Evolutionary conservation across 495 filamentous ascomycete genomes (phyloP).

Genomic region (Collariella sp.): DNA sequence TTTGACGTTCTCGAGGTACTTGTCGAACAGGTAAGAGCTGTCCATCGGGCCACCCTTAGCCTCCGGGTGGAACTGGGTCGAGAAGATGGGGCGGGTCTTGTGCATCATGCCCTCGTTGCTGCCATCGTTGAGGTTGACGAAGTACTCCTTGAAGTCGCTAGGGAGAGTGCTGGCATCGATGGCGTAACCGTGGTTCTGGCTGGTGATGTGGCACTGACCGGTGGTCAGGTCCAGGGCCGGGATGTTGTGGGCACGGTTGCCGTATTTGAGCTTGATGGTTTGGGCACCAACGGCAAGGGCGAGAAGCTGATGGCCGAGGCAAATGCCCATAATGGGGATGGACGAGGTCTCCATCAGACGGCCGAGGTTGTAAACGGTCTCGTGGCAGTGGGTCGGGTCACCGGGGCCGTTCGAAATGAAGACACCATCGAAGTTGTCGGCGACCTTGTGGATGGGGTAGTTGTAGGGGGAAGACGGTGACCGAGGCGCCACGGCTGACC

Average conservation of each 20-base stretch:
- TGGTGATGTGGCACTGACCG: slow-evolving; percentile 95
- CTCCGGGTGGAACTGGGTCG: slow-evolving; percentile 96
- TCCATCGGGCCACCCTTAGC: slow-evolving; percentile 94
- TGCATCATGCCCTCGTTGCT: slow-evolving; percentile 96
- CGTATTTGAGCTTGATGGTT: slow-evolving; percentile 94
- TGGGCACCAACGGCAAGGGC: slow-evolving; percentile 74
- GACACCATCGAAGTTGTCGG: slow-evolving; percentile 93
- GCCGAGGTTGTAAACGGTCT: slow-evolving; percentile 81
- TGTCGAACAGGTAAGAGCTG: slow-evolving; percentile 89
- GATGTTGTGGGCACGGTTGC: slow-evolving; percentile 97
- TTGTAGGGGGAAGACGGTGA: slow-evolving; percentile 92
- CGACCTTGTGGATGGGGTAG: slow-evolving; percentile 95
- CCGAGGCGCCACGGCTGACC: slow-evolving; percentile 75
- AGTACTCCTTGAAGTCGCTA: slow-evolving; percentile 90
- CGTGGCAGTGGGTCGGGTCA: slow-evolving; percentile 91
- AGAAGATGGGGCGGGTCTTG: slow-evolving; percentile 92
- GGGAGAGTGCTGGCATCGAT: slow-evolving; percentile 80
- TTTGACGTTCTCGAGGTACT: slow-evolving; percentile 81
- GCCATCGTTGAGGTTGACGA: slow-evolving; percentile 92
- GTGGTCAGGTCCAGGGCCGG: slow-evolving; percentile 89
- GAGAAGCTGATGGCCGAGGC: slow-evolving; percentile 83
- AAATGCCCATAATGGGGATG: slow-evolving; percentile 94
- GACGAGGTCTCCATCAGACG: slow-evolving; percentile 84
- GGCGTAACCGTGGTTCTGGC: slow-evolving; percentile 97
- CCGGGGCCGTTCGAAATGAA: slow-evolving; percentile 98